Evolutionary conservation across 2,329 filamentous ascomycete species (phyloP).

Genomic region (Trichoderma koningii): DNA sequence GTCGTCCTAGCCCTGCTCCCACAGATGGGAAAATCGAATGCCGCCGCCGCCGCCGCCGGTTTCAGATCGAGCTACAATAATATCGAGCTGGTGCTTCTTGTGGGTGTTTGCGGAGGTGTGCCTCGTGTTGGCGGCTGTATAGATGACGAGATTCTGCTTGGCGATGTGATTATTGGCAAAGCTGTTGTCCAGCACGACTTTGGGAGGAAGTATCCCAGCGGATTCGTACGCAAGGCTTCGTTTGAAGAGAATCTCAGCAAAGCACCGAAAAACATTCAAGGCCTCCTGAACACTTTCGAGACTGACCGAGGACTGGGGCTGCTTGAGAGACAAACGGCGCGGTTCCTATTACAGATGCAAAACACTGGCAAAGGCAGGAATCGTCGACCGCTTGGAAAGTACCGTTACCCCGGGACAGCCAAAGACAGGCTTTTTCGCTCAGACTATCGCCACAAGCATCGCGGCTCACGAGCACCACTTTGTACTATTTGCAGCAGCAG

Average conservation of each 20-base stretch:
- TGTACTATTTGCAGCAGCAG: slow-evolving; percentile 24
- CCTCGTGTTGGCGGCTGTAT: slow-evolving; percentile 29
- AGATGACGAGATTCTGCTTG: slow-evolving; percentile 34
- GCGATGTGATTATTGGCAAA: slow-evolving; percentile 40
- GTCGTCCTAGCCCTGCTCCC: slow-evolving; percentile 35
- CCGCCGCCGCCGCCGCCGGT: slow-evolving; percentile 34
- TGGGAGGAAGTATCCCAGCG: slow-evolving; percentile 33
- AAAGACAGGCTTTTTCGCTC: slow-evolving; percentile 39
- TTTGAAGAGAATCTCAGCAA: slow-evolving; percentile 34
- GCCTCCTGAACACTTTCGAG: slow-evolving; percentile 33
- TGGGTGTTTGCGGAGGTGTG: slow-evolving; percentile 45
- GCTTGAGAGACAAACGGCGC: slow-evolving; percentile 23
- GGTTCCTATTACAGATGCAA: slow-evolving; percentile 28
- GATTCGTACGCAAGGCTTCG: slow-evolving; percentile 34
- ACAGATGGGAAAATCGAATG: slow-evolving; percentile 36
- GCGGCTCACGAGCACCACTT: background rate
- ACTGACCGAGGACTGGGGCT: slow-evolving; percentile 25
- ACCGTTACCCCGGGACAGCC: slow-evolving; percentile 34
- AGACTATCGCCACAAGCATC: slow-evolving; percentile 40
- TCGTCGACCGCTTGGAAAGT: slow-evolving; percentile 25
- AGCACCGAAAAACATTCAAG: slow-evolving; percentile 35
- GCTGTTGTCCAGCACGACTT: slow-evolving; percentile 38
- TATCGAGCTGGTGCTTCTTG: slow-evolving; percentile 41
- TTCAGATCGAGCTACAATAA: slow-evolving; percentile 39
- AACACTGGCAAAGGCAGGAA: slow-evolving; percentile 6